phyloP scores from a whole-genome alignment of 2,329 filamentous ascomycete species.

The Fusarium concolor region DNA sequence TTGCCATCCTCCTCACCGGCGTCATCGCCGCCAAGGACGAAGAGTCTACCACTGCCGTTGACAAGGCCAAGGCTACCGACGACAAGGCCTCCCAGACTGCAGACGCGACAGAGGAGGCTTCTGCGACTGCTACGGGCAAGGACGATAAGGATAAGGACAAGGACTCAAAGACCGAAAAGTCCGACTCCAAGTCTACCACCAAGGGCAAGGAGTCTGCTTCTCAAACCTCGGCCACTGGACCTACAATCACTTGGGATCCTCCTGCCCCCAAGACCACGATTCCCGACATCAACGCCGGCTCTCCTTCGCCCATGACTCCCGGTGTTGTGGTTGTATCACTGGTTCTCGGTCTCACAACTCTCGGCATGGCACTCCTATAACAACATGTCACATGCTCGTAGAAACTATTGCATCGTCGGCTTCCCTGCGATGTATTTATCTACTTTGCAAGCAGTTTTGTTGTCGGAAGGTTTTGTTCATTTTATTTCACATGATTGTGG shows the following conservation, averaged over 20 bases:
- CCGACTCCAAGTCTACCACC: slow-evolving; percentile 11
- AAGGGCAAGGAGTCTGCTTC: slow-evolving; percentile 25
- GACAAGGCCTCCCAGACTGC: slow-evolving; percentile 32
- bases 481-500: slow-evolving; percentile 27
- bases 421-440: neutral
- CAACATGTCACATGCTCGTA: neutral
- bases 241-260: slow-evolving; percentile 39
- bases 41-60: slow-evolving; percentile 29
- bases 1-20: slow-evolving; percentile 41
- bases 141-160: slow-evolving; percentile 6
- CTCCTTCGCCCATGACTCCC: slow-evolving; percentile 35
- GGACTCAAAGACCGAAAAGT: slow-evolving; percentile 20
- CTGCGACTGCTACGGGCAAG: slow-evolving; percentile 28
- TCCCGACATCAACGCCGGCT: slow-evolving; percentile 40
- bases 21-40: slow-evolving; percentile 35
- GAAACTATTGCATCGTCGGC: neutral
- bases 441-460: slow-evolving; percentile 11
- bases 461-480: slow-evolving; percentile 11
- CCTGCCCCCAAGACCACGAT: slow-evolving; percentile 34
- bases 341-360: slow-evolving; percentile 41
- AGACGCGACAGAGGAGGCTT: slow-evolving; percentile 27
- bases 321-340: slow-evolving; percentile 41
- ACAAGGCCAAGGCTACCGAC: slow-evolving; percentile 29
- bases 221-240: slow-evolving; percentile 17
- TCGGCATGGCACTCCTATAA: slow-evolving; percentile 41